Evolutionary conservation across 306 rosid genomes (phyloP), one percentile per base, ranked within the genome.

Genomic region (Cyclanthera cordifolia): DNA sequence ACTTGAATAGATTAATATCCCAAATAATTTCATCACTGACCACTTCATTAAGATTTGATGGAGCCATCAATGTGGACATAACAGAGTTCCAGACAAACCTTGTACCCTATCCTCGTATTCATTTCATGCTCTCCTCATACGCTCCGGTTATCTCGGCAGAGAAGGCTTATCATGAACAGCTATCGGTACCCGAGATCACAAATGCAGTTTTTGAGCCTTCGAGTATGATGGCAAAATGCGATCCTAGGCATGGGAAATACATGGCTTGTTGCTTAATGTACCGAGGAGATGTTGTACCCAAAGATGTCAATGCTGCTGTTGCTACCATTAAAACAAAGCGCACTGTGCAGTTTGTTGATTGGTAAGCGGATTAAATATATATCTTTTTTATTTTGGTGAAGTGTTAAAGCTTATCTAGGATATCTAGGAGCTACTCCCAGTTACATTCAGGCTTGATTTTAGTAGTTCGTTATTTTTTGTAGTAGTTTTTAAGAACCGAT

Each of bases 261-360:
- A 93, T 93, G 98, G 98, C 98, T 30, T 93, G 98, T 83, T 93
- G 98, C 74, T 82, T 93, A 74, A 93, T 93, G 98, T 93, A 93
- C 78, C 71, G 98, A 47, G 98, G 98, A 4, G 98, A 93, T 82
- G 98, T 93, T 70, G 98, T 93, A 55, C 98, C 98, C 5, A 93
- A 93, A 86, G 98, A 93, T 79, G 98, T 93, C 50, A 93, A 93
- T 73, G 93, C 96, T 66, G 96, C 98, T 0, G 98, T 93, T 64
- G 95, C 80, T 69, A 87, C 98, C 70, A 93, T 93, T 76, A 93
- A 93, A 73, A 89, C 98, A 4, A 93, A 93, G 47, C 83, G 98
- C 83, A 89, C 98, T 16, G 98, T 93, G 56, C 98, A 93, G 76
- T 93, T 93, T 78, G 98, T 93, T 76, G 98, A 93, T 80, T 93